Base-by-base conservation (phyloP, 2,329 filamentous ascomycete species). In the Davidsoniella eucalypti region DNA sequence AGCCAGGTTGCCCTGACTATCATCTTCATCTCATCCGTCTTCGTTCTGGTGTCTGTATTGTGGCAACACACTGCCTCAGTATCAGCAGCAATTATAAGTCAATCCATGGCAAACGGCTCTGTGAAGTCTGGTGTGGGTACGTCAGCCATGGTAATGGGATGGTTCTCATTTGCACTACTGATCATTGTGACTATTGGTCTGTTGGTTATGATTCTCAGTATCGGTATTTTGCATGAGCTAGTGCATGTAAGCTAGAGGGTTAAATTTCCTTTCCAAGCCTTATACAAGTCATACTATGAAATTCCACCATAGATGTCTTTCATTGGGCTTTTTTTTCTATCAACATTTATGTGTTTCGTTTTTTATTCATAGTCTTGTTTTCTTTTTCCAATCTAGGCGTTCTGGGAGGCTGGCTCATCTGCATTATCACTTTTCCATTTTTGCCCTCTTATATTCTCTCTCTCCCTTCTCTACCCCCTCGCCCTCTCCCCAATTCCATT, bases 1-100 rank as follows among this genome's bases (percentile, higher is more conserved):
- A 94, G 86, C 10, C 92, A 98, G 67, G 78, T 94, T 55, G 87
- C 90, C 9, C 73, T 98, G 42, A 87, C 88, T 51, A 85, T 96
- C 59, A 94, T 96, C 68, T 96, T 84, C 64, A 76, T 84, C 63
- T 69, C 78, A 26, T 78, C 76, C 56, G 79, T 84, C 60, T 84
- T 84, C 61, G 68, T 83, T 21, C 69, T 83, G n/a, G 79, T 83
- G n/a, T 82, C 78, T 1, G 79, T 83, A 5, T 67, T 93, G 51
- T 92, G 85, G 85, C 85, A 93, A 61, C 92, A 98, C 61, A 98
- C 92, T 5, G 92, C 92, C 0, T 95, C 90, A 0, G 92, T 98
- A 0, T 90, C 90, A 33, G 92, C 92, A 18, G 87, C 87, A 54
- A 84, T 93, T 56, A 88, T 98, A 56, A 87, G 88, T 1, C 85